These are phyloP conservation scores for Akebia trifoliata DNA, from an alignment of 164 flowering plant genomes.

Conservation along the genomic window DNA sequence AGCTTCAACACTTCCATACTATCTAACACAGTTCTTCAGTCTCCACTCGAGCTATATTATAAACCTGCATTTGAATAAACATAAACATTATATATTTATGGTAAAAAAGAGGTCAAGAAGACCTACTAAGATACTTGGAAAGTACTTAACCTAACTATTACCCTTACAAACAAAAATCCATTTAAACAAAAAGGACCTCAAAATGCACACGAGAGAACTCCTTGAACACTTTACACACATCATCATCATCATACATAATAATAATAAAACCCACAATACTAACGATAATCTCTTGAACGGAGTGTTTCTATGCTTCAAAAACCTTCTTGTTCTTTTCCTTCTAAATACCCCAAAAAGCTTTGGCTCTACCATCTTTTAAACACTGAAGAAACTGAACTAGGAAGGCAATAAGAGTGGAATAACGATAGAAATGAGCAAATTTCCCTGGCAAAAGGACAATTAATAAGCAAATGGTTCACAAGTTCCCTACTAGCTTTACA, in stretches of 20 bases:
- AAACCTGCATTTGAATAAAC: slow-evolving; percentile 3
- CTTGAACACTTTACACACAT: not conserved
- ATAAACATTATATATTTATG: slow-evolving; percentile 1
- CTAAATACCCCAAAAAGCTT: no score
- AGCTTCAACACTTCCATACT: slow-evolving; percentile 3
- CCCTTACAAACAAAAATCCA: not conserved
- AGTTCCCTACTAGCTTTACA: no score
- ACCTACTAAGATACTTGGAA: not conserved
- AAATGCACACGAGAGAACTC: not conserved
- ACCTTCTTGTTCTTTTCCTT: no score
- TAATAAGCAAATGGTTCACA: no score
- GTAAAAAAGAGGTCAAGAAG: not conserved
- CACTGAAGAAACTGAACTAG: not conserved
- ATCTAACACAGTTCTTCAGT: not conserved
- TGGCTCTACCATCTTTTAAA: not conserved
- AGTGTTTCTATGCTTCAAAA: not conserved
- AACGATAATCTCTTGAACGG: not conserved
- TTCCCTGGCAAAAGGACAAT: no score
- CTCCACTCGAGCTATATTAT: not conserved
- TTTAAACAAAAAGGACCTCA: not conserved
- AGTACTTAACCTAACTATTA: not conserved
- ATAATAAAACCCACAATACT: no score
- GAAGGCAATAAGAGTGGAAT: no score
- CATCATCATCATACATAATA: not conserved
- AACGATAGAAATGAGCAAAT: no score